Base-by-base conservation (phyloP, 2,329 filamentous ascomycete genomes). In the Calonectria fujianensis region DNA sequence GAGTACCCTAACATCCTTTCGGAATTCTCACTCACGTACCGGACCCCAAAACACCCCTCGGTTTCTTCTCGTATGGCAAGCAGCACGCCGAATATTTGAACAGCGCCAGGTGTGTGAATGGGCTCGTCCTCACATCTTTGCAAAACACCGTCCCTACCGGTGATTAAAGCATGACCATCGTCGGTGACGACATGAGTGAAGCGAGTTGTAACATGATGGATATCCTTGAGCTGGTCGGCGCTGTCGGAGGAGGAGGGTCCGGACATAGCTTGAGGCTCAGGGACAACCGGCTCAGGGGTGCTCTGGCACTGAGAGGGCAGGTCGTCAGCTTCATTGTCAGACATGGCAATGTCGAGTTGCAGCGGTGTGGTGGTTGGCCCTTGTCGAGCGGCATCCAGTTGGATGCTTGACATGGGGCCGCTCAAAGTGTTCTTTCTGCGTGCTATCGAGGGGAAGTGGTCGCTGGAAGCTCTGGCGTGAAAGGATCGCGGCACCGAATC, bases 61-160 rank as follows among this genome's bases (percentile, higher is more conserved):
- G 86, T 82, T 69, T 95, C 92, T 82, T 96, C 94, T 69, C 93
- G 90, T 27, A 98, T 84, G 0, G 93, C 95, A 39, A 98, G 80
- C 31, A 98, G 86, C 5, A 94, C 88, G 1, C 96, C 96, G 79
- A 98, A 98, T 1, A 91, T 89, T 82, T 98, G 96, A 0, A 96
- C 86, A 1, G 94, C 94, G 41, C 95, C 95, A 0, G 96, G 96
- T 1, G 95, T 93, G 77, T 96, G 95, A 32, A 98, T 98, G 0
- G 96, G 95, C 80, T 98, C 96, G 80, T 98, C 96, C 83, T 98
- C 96, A 81, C 96, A 98, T 68, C 92, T 90, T 82, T 97, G 94
- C 57, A 97, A 86, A 0, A 89, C 91, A 2, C 92, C 93, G 69
- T 95, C 92, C 70, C 94, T 90, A 8, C 95, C 95, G 0, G 95